Conservation (phyloP, 345 rosid species). For the Carallia pectinifolia region DNA sequence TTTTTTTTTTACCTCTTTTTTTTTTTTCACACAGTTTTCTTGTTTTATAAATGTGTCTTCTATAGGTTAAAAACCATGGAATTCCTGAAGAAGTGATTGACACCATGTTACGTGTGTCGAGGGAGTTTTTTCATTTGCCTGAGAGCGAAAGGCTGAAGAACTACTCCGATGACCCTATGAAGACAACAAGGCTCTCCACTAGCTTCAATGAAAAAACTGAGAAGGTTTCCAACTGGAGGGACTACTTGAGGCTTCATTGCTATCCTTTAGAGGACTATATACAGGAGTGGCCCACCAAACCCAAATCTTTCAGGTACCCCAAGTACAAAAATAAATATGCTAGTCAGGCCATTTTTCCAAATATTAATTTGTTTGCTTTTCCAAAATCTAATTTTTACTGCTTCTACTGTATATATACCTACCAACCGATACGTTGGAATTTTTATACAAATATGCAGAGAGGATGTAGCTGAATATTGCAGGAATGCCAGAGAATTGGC, state of each 20-base stretch:
- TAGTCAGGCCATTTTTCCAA: no score
- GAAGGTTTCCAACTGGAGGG: neutral
- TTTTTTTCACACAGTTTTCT: neutral
- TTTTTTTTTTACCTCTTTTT: neutral
- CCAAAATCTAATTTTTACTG: no score
- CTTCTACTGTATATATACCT: no score
- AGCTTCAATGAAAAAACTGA: neutral
- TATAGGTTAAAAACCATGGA: conserved; percentile 10
- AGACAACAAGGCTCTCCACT: neutral
- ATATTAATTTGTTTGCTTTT: no score
- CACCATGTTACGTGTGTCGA: neutral
- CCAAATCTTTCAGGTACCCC: neutral
- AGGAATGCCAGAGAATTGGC: conserved; percentile 1
- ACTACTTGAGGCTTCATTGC: neutral
- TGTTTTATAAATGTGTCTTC: neutral
- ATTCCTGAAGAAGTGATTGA: neutral
- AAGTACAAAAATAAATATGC: no score
- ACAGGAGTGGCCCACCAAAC: neutral
- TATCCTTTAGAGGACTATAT: conserved; percentile 4
- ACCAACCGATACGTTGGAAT: no score
- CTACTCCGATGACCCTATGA: conserved; percentile 8
- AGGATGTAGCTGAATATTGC: neutral
- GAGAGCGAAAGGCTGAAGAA: conserved; percentile 13
- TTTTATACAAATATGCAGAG: neutral
- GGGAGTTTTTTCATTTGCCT: conserved; percentile 10